A percentile compares a stretch with the other conserved stretches of the same genome.
Conservation (phyloP, 495 filamentous ascomycete species). For the Symbiotaphrina buchneri region DNA sequence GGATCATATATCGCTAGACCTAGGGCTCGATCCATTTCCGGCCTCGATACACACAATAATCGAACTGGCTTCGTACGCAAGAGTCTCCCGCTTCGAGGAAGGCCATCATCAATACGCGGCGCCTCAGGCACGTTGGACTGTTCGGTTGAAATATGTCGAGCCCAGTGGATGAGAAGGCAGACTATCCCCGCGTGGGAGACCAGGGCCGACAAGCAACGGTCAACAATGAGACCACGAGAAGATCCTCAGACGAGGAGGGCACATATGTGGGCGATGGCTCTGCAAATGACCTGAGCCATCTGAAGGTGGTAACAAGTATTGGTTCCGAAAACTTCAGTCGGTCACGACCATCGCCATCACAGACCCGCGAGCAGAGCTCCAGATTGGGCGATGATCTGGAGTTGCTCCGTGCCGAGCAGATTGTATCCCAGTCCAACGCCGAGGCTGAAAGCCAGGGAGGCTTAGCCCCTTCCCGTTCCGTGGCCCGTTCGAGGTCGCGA, state of each 20-base stretch:
- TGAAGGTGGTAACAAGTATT: too few species aligned
- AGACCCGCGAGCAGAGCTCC: constrained; percentile 40
- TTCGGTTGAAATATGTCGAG: constrained; percentile 1
- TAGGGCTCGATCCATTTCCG: too few species aligned
- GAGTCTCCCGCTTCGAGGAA: too few species aligned
- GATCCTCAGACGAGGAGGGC: constrained; percentile 1
- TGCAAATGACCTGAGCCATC: too few species aligned
- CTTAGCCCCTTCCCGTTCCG: constrained; percentile 16
- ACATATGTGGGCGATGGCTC: background rate
- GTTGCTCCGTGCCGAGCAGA: constrained; percentile 59
- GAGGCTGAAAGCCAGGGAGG: constrained; percentile 14
- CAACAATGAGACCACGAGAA: background rate
- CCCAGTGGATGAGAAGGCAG: too few species aligned
- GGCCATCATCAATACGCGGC: too few species aligned
- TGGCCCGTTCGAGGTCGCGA: constrained; percentile 25
- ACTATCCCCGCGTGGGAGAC: too few species aligned
- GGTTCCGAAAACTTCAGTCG: background rate
- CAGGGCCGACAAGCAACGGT: background rate
- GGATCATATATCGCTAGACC: too few species aligned
- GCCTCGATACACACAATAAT: too few species aligned
- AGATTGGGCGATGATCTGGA: constrained; percentile 70
- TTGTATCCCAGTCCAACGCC: constrained; percentile 33
- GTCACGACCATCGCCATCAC: constrained; percentile 20
- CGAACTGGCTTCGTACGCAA: too few species aligned
- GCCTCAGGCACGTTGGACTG: too few species aligned